Percentiles rank a stretch among this genome's conserved stretches.
phyloP scores from a whole-genome alignment of 192 early-diverging fungal species.

The Dimargaris cristalligena region DNA sequence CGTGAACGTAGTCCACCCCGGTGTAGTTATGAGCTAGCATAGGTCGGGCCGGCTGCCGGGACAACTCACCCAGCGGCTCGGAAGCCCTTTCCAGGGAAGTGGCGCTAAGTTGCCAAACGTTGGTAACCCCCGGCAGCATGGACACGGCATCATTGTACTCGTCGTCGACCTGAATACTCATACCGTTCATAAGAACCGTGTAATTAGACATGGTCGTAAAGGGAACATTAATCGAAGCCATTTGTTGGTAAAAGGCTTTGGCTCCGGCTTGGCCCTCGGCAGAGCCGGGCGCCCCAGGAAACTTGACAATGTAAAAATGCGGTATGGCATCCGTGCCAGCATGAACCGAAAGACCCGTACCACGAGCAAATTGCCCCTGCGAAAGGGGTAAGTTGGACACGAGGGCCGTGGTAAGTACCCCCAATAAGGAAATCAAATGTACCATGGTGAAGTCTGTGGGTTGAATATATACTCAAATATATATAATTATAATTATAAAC shows the following conservation, averaged over 20 bases:
- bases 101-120: neutral
- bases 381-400: too few relatives aligned
- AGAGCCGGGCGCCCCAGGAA: neutral
- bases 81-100: too few relatives aligned
- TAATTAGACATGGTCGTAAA: neutral
- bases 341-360: too few relatives aligned
- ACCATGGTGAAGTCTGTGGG: too few relatives aligned
- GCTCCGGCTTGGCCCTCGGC: neutral
- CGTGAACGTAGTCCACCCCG: conserved; percentile 1
- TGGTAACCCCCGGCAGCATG: neutral
- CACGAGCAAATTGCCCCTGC: too few relatives aligned
- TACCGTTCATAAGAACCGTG: neutral
- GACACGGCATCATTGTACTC: neutral
- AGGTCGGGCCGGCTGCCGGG: neutral
- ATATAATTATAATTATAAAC: too few relatives aligned
- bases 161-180: neutral
- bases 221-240: neutral
- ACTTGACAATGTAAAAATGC: neutral
- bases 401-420: too few relatives aligned
- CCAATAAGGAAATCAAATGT: too few relatives aligned
- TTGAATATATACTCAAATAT: too few relatives aligned
- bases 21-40: neutral
- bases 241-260: neutral
- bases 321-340: too few relatives aligned
- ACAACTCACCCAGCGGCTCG: neutral